Percentiles rank a stretch among this genome's conserved stretches.
Evolutionary conservation across 768 basidiomycete genomes (phyloP).

Genomic region (Rhizopogon rudus): DNA sequence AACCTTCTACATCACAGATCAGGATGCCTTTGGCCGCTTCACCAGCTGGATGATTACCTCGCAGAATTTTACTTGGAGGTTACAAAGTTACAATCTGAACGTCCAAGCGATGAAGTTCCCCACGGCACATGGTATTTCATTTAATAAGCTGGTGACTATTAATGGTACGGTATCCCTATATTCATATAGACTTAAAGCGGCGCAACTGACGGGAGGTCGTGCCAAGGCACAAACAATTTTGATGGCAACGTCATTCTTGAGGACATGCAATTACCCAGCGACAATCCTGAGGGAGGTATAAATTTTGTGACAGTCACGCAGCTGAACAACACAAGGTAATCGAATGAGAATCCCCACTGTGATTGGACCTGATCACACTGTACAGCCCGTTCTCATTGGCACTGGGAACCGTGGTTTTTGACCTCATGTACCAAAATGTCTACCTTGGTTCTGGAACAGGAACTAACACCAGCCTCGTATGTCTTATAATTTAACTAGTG

Average conservation of each 20-base stretch:
- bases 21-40: constrained; percentile 57
- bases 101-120: constrained; percentile 69
- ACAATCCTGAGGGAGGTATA: constrained; percentile 64
- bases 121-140: constrained; percentile 57
- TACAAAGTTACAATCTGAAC: constrained; percentile 49
- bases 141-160: constrained; percentile 55
- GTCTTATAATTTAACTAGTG: constrained; percentile 9
- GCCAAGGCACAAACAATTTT: constrained; percentile 57
- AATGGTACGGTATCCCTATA: constrained; percentile 35
- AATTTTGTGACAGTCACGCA: constrained; percentile 54
- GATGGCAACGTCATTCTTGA: constrained; percentile 46
- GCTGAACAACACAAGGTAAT: constrained; percentile 54
- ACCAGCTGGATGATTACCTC: constrained; percentile 60
- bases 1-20: constrained; percentile 50
- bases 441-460: constrained; percentile 54
- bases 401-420: constrained; percentile 63
- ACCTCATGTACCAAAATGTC: constrained; percentile 52
- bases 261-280: constrained; percentile 62
- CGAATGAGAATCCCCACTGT: neutral
- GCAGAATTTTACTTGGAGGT: constrained; percentile 62
- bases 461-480: constrained; percentile 46
- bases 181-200: neutral
- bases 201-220: neutral
- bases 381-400: constrained; percentile 62
- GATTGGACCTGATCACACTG: neutral